A percentile compares a stretch with the other conserved stretches of the same genome.
phyloP scores from a whole-genome alignment of 2,329 filamentous ascomycete genomes.

The Sordariomycetes sp. region DNA sequence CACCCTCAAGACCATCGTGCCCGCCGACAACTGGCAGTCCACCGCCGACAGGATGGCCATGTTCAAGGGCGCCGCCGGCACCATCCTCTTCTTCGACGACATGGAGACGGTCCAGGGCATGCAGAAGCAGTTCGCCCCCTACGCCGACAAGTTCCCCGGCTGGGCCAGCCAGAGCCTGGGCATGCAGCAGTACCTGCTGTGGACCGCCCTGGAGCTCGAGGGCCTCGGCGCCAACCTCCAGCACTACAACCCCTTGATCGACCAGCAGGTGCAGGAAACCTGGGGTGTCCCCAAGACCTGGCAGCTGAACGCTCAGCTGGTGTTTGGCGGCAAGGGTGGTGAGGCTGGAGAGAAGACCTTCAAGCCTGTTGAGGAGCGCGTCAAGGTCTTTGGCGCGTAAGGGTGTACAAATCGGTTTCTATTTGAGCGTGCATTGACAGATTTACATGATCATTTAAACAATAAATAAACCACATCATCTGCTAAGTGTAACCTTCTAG shows the following conservation, averaged over 20 bases:
- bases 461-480: background rate
- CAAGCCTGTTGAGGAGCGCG: conserved; percentile 53
- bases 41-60: conserved; percentile 33
- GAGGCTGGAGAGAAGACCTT: conserved; percentile 55
- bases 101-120: conserved; percentile 54
- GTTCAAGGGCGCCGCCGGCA: conserved; percentile 69
- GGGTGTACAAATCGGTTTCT: background rate
- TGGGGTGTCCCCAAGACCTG: conserved; percentile 67
- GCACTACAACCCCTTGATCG: conserved; percentile 86
- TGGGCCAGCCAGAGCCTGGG: conserved; percentile 72
- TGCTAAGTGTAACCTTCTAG: background rate
- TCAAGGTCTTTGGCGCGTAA: conserved; percentile 54
- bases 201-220: conserved; percentile 75
- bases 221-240: conserved; percentile 84
- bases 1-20: conserved; percentile 43
- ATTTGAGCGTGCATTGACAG: background rate
- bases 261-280: conserved; percentile 56
- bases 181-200: conserved; percentile 71
- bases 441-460: background rate
- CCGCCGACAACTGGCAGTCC: conserved; percentile 49
- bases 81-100: conserved; percentile 85
- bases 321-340: conserved; percentile 61
- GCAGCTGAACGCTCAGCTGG: conserved; percentile 74
- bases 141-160: conserved; percentile 68
- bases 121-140: conserved; percentile 60